Base-by-base conservation (phyloP, 352 stramenopile species). In the Phytophthora uliginosa region DNA sequence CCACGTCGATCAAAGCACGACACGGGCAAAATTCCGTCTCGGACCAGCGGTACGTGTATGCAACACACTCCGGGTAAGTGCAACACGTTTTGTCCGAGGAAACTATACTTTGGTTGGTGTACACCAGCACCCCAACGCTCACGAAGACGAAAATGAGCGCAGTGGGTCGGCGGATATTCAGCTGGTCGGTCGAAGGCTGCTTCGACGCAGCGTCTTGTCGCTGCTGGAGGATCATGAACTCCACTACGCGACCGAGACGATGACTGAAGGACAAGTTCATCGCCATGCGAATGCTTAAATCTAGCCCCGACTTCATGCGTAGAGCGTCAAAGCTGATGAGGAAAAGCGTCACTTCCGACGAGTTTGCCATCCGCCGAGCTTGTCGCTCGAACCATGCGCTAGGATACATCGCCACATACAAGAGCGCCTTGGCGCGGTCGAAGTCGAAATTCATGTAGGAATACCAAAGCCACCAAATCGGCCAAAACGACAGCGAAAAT, bases 1-100 rank as follows among this genome's bases (percentile, higher is more conserved):
- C 57, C 17, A 54, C 40, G 47, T 86, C 68, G 26, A 88, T 74
- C 28, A 75, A 72, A 17, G 73, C 66, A 6, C 83, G 52, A 33
- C 77, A 88, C 2, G 77, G 71, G 36, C 80, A 87, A 13, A 52
- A 50, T 8, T 69, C 66, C 7, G 38, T 24, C 13, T 61, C 62
- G 20, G 24, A 18, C 69, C 73, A 60, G 10, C 69, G 55, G 38
- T 73, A 69, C 24, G 59, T 38, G 12, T 47, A 60, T 4, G 38
- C 55, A 26, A 62, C 56, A 34, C 69, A 71, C 28, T 65, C 13
- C 22, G 66, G 42, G 38, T 26, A 67, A 12, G 7, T 22, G 1
- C 9, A 36, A 26, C 55, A 71, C 24, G 20, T 51, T n/a, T 6
- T 38, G n/a, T n/a, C 28, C 1, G 63, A 71, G 0, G 38, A 22